Percentiles rank a stretch among this genome's conserved stretches.
Evolutionary conservation across 257 asterid species (phyloP).

Genomic region (Solanum megistacrolobum): DNA sequence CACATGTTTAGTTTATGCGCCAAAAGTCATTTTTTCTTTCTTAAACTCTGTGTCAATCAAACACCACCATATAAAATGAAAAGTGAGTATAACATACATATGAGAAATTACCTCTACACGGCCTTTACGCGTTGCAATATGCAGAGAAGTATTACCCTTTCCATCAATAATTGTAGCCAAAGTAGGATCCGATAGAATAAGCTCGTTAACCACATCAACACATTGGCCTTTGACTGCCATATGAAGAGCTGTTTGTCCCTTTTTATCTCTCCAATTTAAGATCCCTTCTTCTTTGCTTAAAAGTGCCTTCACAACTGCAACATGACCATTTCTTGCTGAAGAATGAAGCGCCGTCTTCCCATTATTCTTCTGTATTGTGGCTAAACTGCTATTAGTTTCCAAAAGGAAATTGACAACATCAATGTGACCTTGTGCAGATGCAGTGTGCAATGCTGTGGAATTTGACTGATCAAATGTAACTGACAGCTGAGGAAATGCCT

Average conservation of each 20-base stretch:
- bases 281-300: constrained; percentile 50
- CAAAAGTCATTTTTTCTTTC: background rate
- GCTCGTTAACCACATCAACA: constrained; percentile 41
- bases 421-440: constrained; percentile 65
- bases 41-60: background rate
- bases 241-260: constrained; percentile 84
- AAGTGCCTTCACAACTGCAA: constrained; percentile 53
- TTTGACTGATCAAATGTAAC: constrained; percentile 67
- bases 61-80: background rate
- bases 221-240: constrained; percentile 69
- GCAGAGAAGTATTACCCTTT: constrained; percentile 63
- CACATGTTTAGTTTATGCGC: background rate
- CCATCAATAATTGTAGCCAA: constrained; percentile 37
- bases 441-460: constrained; percentile 56
- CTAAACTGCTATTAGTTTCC: constrained; percentile 49
- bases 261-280: constrained; percentile 49
- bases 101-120: constrained; percentile 34
- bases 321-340: constrained; percentile 64
- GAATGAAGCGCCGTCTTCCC: constrained; percentile 69
- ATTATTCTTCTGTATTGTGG: constrained; percentile 56
- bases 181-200: constrained; percentile 26
- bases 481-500: constrained; percentile 48
- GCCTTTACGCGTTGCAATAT: constrained; percentile 62
- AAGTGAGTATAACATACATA: background rate
- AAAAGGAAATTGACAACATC: constrained; percentile 52